Conservation (phyloP, 441 rosid species). For the Adansonia rubrostipa region DNA sequence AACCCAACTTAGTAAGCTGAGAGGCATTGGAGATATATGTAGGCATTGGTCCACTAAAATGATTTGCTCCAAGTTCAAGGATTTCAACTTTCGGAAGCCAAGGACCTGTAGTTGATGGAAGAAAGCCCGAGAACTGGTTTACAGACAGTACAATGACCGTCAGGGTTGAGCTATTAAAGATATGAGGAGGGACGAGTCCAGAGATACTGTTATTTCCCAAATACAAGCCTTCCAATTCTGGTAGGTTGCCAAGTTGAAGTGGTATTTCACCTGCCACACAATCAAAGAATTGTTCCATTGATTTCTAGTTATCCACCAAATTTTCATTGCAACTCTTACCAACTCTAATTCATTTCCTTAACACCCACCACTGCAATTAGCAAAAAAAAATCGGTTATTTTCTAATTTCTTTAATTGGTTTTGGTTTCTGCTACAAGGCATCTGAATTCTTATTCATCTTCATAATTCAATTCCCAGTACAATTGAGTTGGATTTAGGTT, state of each 20-base stretch:
- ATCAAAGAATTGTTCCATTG: too few relatives aligned
- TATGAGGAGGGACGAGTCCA: neutral
- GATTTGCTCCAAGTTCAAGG: neutral
- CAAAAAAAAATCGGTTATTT: too few relatives aligned
- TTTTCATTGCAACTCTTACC: too few relatives aligned
- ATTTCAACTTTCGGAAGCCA: neutral
- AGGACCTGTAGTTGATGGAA: neutral
- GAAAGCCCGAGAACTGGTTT: neutral
- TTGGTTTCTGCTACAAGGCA: too few relatives aligned
- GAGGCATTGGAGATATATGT: neutral
- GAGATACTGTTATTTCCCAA: neutral
- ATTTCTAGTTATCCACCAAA: too few relatives aligned
- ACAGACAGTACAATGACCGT: accelerated
- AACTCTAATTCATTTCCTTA: too few relatives aligned
- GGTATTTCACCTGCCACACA: neutral
- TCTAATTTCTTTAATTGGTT: too few relatives aligned
- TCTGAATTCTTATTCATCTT: too few relatives aligned
- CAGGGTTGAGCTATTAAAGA: neutral
- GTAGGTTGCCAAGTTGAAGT: neutral
- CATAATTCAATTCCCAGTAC: too few relatives aligned
- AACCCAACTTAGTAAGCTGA: neutral
- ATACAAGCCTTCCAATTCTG: neutral
- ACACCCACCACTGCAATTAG: too few relatives aligned
- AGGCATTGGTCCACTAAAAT: neutral
- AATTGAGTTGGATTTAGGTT: too few relatives aligned